These are phyloP conservation scores for Mikania micrantha DNA, from an alignment of 129 eudicot genomes.

Conservation along the genomic window DNA sequence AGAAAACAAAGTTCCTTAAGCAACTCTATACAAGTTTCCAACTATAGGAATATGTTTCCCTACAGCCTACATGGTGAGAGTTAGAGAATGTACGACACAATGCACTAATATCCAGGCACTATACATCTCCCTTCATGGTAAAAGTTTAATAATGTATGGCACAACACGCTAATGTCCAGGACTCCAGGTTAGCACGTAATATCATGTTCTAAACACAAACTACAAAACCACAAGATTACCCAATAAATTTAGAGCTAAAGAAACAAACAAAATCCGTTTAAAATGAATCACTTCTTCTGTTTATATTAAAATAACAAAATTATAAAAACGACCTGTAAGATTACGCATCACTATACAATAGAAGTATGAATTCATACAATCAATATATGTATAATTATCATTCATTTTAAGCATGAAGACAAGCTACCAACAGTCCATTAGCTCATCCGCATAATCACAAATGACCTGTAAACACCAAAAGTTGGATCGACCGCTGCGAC, in stretches of 20 bases:
- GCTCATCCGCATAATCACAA: slow-evolving; percentile 3
- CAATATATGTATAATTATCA: too few relatives aligned
- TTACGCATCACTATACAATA: too few relatives aligned
- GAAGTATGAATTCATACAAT: too few relatives aligned
- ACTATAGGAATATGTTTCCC: too few relatives aligned
- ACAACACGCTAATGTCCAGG: not conserved
- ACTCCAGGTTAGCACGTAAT: slow-evolving; percentile 6
- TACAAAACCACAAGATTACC: not conserved
- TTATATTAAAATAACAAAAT: too few relatives aligned
- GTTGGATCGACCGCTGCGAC: not conserved
- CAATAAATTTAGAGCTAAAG: not conserved
- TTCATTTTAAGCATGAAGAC: not conserved
- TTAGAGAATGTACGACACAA: too few relatives aligned
- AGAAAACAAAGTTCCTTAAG: too few relatives aligned
- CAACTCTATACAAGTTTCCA: too few relatives aligned
- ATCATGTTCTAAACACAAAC: not conserved
- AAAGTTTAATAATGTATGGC: not conserved
- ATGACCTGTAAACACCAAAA: not conserved
- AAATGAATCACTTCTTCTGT: not conserved
- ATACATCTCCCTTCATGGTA: too few relatives aligned
- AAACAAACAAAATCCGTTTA: slow-evolving; percentile 6
- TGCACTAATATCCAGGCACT: too few relatives aligned
- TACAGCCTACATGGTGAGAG: too few relatives aligned
- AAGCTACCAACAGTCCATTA: not conserved
- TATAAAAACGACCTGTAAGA: too few relatives aligned